phyloP scores from a whole-genome alignment of 306 rosid species.

The Cucumis sativus region Cucumber_9930_V3 NC_026658.2:2463501-2464000 shows the following conservation, averaged over 20 bases:
- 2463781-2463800: not conserved
- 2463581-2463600: not conserved
- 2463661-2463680: no score
- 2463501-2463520: constrained; percentile 59
- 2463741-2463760: not conserved
- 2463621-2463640: not conserved
- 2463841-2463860: not conserved
- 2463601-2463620: not conserved
- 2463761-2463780: not conserved
- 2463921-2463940: not conserved
- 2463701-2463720: no score
- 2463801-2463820: not conserved
- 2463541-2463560: constrained; percentile 2
- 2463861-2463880: no score
- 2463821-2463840: not conserved
- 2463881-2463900: no score
- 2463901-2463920: not conserved
- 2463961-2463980: not conserved
- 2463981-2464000: constrained; percentile 21
- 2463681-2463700: no score
- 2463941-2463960: not conserved
- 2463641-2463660: not conserved
- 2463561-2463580: not conserved
- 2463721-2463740: not conserved
- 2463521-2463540: constrained; percentile 31